A percentile compares a stretch with the other conserved stretches of the same genome.
These are phyloP conservation scores for Crithidia expoeki DNA, from an alignment of 208 protist genomes.

Conservation along the genomic window DNA sequence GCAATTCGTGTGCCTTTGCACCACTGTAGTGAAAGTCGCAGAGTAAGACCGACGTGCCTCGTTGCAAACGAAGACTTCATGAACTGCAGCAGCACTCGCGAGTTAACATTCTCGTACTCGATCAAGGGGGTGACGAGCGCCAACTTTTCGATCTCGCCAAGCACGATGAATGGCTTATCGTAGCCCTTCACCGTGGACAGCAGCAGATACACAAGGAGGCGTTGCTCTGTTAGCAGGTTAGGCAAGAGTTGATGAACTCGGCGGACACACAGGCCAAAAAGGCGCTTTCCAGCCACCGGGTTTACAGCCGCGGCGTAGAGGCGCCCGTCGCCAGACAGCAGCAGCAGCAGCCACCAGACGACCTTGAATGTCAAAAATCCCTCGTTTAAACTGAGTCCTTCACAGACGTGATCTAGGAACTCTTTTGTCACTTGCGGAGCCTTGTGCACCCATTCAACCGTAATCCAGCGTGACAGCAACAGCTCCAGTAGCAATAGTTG, in stretches of 20 bases:
- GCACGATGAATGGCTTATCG: constrained; percentile 60
- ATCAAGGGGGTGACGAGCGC: constrained; percentile 11
- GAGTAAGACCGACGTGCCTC: constrained; percentile 5
- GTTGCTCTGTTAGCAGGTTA: constrained; percentile 36
- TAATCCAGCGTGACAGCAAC: constrained; percentile 10
- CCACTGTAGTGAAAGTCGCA: constrained; percentile 24
- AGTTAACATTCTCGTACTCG: constrained; percentile 25
- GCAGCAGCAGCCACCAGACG: constrained; percentile 48
- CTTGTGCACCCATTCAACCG: constrained; percentile 15
- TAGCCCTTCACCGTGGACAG: constrained; percentile 32
- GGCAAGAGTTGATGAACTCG: constrained; percentile 60
- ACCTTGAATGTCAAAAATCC: constrained; percentile 35
- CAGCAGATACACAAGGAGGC: constrained; percentile 42
- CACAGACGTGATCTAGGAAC: constrained; percentile 29
- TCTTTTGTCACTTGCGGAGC: constrained; percentile 14
- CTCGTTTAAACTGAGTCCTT: constrained; percentile 24
- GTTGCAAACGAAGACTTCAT: constrained; percentile 31
- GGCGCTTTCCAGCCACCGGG: constrained; percentile 23
- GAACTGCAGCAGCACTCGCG: constrained; percentile 28
- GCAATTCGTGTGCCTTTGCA: constrained; percentile 17
- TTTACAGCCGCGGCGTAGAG: constrained; percentile 4
- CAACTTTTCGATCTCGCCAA: constrained; percentile 47
- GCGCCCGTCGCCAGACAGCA: constrained; percentile 26
- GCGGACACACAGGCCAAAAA: constrained; percentile 53
- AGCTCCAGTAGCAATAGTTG: constrained; percentile 47